These are phyloP conservation scores for Alopecurus myosuroides DNA, from an alignment of 176 grass and related monocot species.

Conservation along the genomic window DNA sequence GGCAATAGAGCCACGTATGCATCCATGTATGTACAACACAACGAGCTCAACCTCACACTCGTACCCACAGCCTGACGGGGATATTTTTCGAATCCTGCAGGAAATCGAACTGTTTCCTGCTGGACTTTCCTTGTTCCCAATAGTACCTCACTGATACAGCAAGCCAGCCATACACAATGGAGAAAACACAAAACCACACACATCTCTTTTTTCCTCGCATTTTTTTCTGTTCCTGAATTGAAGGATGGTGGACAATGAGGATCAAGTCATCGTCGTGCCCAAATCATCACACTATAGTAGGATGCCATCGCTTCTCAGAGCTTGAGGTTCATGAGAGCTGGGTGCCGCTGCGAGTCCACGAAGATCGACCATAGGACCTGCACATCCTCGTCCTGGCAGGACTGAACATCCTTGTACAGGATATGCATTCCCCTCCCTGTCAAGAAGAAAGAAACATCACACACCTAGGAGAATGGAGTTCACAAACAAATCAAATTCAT, in stretches of 20 bases:
- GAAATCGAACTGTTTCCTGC: background rate
- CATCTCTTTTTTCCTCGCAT: background rate
- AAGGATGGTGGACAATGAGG: constrained; percentile 17
- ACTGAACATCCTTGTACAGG: constrained; percentile 74
- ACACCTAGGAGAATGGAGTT: background rate
- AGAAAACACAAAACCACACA: background rate
- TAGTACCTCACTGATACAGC: background rate
- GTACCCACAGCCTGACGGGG: background rate
- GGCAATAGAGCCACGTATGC: constrained; percentile 30
- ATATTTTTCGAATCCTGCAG: background rate
- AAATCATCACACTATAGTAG: constrained; percentile 1
- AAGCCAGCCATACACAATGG: background rate
- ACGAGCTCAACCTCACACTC: constrained; percentile 48
- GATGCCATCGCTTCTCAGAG: constrained; percentile 33
- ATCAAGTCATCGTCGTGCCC: background rate
- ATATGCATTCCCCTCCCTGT: constrained; percentile 66
- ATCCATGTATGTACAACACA: constrained; percentile 21
- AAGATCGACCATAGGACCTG: constrained; percentile 77
- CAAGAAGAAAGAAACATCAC: background rate
- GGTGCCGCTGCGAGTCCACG: constrained; percentile 50
- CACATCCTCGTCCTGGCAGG: constrained; percentile 72
- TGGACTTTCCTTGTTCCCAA: background rate
- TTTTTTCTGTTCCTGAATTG: background rate
- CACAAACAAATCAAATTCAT: background rate
- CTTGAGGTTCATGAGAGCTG: constrained; percentile 35